phyloP scores from a whole-genome alignment of 2,329 filamentous ascomycete species.

The Curvularia sp. region DNA sequence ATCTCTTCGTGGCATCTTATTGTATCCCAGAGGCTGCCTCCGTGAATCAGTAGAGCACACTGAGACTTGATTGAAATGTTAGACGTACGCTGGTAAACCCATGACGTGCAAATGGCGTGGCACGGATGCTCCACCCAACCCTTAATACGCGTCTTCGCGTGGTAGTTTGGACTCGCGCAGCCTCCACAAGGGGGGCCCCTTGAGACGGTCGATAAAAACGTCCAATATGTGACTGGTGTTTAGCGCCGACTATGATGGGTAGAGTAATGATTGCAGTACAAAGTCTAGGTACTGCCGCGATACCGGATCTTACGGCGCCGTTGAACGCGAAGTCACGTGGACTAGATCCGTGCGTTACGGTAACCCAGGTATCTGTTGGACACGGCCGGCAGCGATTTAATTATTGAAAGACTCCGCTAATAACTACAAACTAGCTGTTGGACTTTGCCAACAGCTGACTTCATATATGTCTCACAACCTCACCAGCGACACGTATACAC shows the following conservation, averaged over 20 bases:
- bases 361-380: not conserved
- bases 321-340: constrained; percentile 4
- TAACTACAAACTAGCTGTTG: too few relatives aligned
- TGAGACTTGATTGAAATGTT: not conserved
- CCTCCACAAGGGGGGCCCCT: not conserved
- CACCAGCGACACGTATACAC: not conserved
- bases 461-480: too few relatives aligned
- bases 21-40: constrained; percentile 48
- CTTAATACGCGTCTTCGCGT: constrained; percentile 17
- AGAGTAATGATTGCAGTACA: not conserved
- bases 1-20: constrained; percentile 48
- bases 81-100: constrained; percentile 33
- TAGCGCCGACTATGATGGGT: not conserved
- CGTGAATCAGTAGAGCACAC: not conserved
- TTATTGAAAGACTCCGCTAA: too few relatives aligned
- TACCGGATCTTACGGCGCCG: not conserved
- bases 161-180: not conserved
- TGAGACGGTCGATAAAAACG: not conserved
- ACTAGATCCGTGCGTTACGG: too few relatives aligned
- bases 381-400: too few relatives aligned
- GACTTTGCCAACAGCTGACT: too few relatives aligned
- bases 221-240: not conserved
- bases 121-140: not conserved
- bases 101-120: constrained; percentile 19
- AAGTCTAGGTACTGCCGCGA: not conserved